Evolutionary conservation across 2,329 filamentous ascomycete species (phyloP).

Genomic region (Botrytis deweyae): DNA sequence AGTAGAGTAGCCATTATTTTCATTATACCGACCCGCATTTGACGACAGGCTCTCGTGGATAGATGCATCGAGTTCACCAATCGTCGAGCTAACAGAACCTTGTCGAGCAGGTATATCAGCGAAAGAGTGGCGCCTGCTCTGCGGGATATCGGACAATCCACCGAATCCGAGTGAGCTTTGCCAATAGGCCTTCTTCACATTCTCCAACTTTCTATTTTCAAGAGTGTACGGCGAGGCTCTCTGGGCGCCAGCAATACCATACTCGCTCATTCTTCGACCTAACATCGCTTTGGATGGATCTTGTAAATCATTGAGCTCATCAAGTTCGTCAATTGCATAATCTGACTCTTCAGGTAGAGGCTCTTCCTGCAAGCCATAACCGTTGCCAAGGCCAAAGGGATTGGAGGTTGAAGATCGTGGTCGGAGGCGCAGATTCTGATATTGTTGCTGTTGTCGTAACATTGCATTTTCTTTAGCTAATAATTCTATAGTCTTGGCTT

Average conservation of each 20-base stretch:
- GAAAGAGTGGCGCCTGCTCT: constrained; percentile 79
- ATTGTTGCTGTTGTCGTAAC: constrained; percentile 58
- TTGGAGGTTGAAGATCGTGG: constrained; percentile 57
- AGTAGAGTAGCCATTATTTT: constrained; percentile 33
- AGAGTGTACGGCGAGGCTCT: constrained; percentile 42
- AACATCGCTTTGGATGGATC: constrained; percentile 35
- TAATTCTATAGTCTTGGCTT: constrained; percentile 63
- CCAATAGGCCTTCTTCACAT: constrained; percentile 68
- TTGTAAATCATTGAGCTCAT: constrained; percentile 56
- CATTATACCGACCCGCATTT: constrained; percentile 37
- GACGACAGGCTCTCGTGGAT: constrained; percentile 36
- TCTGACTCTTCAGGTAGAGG: constrained; percentile 65
- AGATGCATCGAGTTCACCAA: constrained; percentile 45
- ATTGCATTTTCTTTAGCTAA: constrained; percentile 63
- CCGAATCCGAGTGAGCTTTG: constrained; percentile 69
- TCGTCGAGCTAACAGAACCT: constrained; percentile 59
- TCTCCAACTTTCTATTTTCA: constrained; percentile 63
- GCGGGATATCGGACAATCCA: constrained; percentile 59
- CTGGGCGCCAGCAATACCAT: constrained; percentile 34
- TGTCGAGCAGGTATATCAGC: constrained; percentile 66
- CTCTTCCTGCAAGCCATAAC: constrained; percentile 60
- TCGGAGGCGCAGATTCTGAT: constrained; percentile 54
- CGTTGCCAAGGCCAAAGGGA: constrained; percentile 54
- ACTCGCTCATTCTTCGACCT: constrained; percentile 43
- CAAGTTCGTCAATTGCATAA: constrained; percentile 70